These are phyloP conservation scores for Euphorbia peplus DNA, from an alignment of 345 rosid genomes.

Conservation along the genomic window DNA sequence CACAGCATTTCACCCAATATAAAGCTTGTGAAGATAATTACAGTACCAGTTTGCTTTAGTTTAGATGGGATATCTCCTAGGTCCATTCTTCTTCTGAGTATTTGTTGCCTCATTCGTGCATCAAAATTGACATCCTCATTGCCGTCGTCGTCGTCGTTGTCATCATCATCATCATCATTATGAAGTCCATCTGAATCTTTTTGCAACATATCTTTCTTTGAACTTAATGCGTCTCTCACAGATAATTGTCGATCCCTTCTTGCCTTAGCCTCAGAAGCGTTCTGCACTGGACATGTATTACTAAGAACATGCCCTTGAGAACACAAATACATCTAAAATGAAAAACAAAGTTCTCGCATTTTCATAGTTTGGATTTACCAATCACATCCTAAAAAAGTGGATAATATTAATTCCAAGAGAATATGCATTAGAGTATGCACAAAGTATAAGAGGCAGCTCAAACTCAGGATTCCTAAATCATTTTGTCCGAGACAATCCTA, in stretches of 20 bases:
- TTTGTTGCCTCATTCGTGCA: slow-evolving; percentile 76
- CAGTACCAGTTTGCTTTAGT: slow-evolving; percentile 49
- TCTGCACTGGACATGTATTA: slow-evolving; percentile 41
- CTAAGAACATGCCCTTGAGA: background rate
- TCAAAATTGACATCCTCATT: slow-evolving; percentile 71
- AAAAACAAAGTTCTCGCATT: background rate
- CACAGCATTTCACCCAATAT: slow-evolving; percentile 2
- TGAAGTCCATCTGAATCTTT: slow-evolving; percentile 44
- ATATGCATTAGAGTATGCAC: background rate
- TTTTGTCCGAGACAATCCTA: background rate
- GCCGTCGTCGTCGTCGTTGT: slow-evolving; percentile 30
- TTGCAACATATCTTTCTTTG: slow-evolving; percentile 51
- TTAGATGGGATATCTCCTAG: slow-evolving; percentile 51
- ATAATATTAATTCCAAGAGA: background rate
- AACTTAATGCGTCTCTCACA: slow-evolving; percentile 70
- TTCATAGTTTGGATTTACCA: background rate
- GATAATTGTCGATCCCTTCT: slow-evolving; percentile 64
- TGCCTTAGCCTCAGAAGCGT: slow-evolving; percentile 41
- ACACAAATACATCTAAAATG: slow-evolving; percentile 9
- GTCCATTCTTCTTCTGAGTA: slow-evolving; percentile 63
- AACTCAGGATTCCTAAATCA: background rate
- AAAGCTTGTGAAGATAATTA: background rate
- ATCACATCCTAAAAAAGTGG: background rate
- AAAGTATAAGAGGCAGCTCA: background rate
- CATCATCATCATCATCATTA: slow-evolving; percentile 38